phyloP scores from a whole-genome alignment of 139 green algal species.

The Desmodesmus armatus region DNA sequence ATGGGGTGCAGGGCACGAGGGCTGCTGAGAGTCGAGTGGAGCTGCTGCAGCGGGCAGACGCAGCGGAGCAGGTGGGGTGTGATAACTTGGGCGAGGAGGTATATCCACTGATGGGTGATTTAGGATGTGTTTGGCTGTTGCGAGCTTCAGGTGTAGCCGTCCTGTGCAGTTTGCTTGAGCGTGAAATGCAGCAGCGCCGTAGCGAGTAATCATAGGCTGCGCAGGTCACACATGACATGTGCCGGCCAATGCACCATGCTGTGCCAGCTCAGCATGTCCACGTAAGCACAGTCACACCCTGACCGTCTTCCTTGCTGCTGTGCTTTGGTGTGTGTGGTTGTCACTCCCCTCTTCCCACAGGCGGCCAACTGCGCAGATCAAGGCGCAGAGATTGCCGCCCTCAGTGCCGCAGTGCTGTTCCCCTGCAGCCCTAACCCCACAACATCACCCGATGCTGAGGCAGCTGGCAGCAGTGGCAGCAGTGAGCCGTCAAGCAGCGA shows the following conservation, averaged over 20 bases:
- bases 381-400: slow-evolving; percentile 45
- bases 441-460: slow-evolving; percentile 1
- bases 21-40: background rate
- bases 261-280: background rate
- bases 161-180: too few relatives aligned
- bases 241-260: background rate
- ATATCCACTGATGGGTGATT: too few relatives aligned
- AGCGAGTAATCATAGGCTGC: too few relatives aligned
- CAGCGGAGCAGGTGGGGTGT: slow-evolving; percentile 67
- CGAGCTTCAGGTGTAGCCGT: too few relatives aligned
- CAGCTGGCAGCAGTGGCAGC: background rate
- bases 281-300: too few relatives aligned
- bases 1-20: background rate
- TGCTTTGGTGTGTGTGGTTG: background rate
- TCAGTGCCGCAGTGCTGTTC: slow-evolving; percentile 59
- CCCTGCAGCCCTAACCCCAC: slow-evolving; percentile 25
- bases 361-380: slow-evolving; percentile 60
- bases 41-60: slow-evolving; percentile 58
- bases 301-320: background rate
- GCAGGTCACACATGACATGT: too few relatives aligned
- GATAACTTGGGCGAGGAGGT: too few relatives aligned
- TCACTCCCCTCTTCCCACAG: slow-evolving; percentile 16
- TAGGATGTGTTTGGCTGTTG: too few relatives aligned
- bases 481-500: background rate
- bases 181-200: too few relatives aligned